Base-by-base conservation (phyloP, 352 stramenopile genomes). In the Phytopythium vexans region DNA sequence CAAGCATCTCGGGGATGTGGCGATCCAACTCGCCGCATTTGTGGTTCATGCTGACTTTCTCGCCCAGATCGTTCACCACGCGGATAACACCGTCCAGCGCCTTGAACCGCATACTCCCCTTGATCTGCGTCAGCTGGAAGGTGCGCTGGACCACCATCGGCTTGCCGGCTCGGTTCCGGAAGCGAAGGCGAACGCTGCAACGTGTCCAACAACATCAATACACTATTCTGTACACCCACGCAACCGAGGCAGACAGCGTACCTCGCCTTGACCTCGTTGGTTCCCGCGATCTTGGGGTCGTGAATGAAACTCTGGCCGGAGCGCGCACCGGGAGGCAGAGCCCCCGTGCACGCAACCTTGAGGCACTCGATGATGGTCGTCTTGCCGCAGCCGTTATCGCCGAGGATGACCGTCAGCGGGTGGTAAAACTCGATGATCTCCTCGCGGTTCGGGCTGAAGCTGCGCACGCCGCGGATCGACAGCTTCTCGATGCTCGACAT, bases 351-450 rank as follows among this genome's bases (percentile, higher is more conserved):
- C 32, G 93, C 89, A 46, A 98, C 96, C 72, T 99, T 99, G 35
- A 99, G 88, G 65, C 95, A 98, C 83, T 99, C 98, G 71, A 99
- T 99, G 51, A 99, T 98, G 12, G 98, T 99, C 1, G 98, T 99
- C 86, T 99, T 99, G n/a, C 95, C 97, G 59, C 89, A 98, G 49
- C 95, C 95, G 71, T 98, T 99, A 59, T 95, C 78, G 21, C 95
- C 95, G 9, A 98, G 74, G 55, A 99, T 99, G 50, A 99, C 98
- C 4, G 98, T 99, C 32, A 99, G 80, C 31, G 98, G 98, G 71
- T 98, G 97, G 68, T 97, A 98, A 71, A 99, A 99, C 69, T 98
- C 92, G 63, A 99, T 96, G 9, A 89, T 77, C 64, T 97, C 75
- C 56, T 97, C 90, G 60, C 96, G 90, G 49, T 98, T 96, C 21